Evolutionary conservation across 139 green algal genomes (phyloP), one percentile per base, ranked within the genome.

Genomic region (Tetratostichococcus sp.): DNA sequence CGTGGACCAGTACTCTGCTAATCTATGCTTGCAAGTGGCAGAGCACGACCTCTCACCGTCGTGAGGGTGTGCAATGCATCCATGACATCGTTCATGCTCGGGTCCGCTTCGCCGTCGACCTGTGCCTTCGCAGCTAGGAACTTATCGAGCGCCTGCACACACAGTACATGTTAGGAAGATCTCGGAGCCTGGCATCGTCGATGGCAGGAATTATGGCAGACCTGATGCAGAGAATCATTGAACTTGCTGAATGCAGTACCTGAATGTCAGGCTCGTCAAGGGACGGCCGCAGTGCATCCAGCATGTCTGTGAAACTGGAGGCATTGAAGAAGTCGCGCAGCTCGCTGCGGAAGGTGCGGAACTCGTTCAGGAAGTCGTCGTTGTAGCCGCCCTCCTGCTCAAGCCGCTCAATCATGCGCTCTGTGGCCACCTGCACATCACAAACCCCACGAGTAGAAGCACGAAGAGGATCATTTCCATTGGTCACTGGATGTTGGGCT

Each of bases 271-370:
- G 79, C 17, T 93, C 89, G 66, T 94, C 90, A 43, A 95, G 70
- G 34, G 77, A 72, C 0, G 75, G 65, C 19, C 68, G 3, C 0
- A 91, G 59, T 30, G 31, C 75, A 22, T 76, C 66, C 22, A 97
- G 80, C 76, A 88, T 76, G 66, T 94, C 85, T 2, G 78, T 72
- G 39, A 95, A 80, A 31, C 82, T 81, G 75, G 73, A 82, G 2
- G 95, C 95, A 75, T 97, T 97, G 86, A 98, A 99, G 79, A 99
- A 98, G 69, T 98, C 94, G 1, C 93, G 82, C 68, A 99, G 90
- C 88, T 99, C 95, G 4, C 62, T 66, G 19, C 90, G 86, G 86
- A 99, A 99, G 17, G 89, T 79, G 57, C 82, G 72, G 80, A 98
- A 97, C 86, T 98, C 86, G 2, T 90, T 67, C 50, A 99, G 84